These are phyloP conservation scores for Lactifluus rugatus DNA, from an alignment of 768 basidiomycete species.

Conservation along the genomic window DNA sequence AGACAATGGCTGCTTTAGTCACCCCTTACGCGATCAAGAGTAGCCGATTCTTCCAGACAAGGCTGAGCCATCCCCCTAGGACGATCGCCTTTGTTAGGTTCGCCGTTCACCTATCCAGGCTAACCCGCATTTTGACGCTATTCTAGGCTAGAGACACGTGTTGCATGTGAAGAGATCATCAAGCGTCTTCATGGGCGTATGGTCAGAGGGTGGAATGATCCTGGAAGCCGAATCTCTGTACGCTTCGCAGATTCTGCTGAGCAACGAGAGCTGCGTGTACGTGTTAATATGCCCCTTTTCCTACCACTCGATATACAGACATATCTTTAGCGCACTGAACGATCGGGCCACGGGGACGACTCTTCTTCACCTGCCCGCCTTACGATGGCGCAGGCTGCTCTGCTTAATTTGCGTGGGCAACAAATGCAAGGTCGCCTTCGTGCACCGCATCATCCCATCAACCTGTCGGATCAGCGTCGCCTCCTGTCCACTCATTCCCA, in stretches of 20 bases:
- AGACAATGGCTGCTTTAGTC: slow-evolving; percentile 61
- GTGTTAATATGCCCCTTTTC: slow-evolving; percentile 23
- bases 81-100: slow-evolving; percentile 79
- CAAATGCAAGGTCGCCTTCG: slow-evolving; percentile 31
- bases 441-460: slow-evolving; percentile 7
- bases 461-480: slow-evolving; percentile 22
- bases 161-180: slow-evolving; percentile 66
- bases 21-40: slow-evolving; percentile 63
- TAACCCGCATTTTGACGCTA: not conserved
- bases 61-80: slow-evolving; percentile 63
- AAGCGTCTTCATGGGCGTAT: slow-evolving; percentile 71
- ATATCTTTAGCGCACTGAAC: slow-evolving; percentile 47
- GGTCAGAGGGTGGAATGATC: slow-evolving; percentile 71
- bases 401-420: slow-evolving; percentile 66
- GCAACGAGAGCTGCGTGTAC: slow-evolving; percentile 64
- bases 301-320: slow-evolving; percentile 1
- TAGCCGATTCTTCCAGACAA: slow-evolving; percentile 71
- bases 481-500: slow-evolving; percentile 8
- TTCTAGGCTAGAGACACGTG: slow-evolving; percentile 56
- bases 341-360: slow-evolving; percentile 51
- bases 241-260: slow-evolving; percentile 72
- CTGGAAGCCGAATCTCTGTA: slow-evolving; percentile 68
- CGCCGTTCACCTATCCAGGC: slow-evolving; percentile 18
- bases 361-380: slow-evolving; percentile 50
- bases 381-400: slow-evolving; percentile 69